Conservation (phyloP, 78 protist species). For the Planoprotostelium fungivorum region DNA sequence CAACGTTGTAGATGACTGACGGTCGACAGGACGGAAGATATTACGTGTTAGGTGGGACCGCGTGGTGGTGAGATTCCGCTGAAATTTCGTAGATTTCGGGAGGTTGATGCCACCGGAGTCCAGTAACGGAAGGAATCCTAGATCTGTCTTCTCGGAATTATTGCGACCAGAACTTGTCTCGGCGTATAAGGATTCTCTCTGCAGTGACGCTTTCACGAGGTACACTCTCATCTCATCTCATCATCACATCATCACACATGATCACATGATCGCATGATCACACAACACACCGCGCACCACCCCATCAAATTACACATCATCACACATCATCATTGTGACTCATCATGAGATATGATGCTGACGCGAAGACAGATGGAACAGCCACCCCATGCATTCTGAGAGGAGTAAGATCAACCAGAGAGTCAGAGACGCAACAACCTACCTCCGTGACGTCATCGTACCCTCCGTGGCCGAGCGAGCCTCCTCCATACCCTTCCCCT, state of each 20-base stretch:
- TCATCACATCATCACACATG: neutral
- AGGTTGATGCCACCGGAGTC: neutral
- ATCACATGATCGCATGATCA: neutral
- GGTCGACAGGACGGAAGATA: neutral
- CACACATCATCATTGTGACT: no score
- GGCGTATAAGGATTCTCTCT: neutral
- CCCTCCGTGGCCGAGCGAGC: constrained; percentile 21
- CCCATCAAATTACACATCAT: no score
- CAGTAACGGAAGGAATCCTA: neutral
- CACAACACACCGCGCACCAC: neutral
- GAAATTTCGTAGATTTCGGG: neutral
- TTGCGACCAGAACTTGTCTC: neutral
- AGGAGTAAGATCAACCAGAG: constrained; percentile 13
- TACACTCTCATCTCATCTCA: neutral
- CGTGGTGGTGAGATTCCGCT: neutral
- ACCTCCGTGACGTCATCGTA: constrained; percentile 9
- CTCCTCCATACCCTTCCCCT: neutral
- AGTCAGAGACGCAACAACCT: constrained; percentile 36
- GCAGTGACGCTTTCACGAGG: neutral
- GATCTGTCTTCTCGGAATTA: neutral
- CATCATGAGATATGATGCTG: no score
- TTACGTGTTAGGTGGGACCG: neutral
- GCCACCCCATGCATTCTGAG: neutral
- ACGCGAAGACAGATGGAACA: neutral
- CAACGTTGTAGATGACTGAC: neutral